Evolutionary conservation across 192 early-diverging fungal species (phyloP).

Genomic region (Dissophora globulifera): DNA sequence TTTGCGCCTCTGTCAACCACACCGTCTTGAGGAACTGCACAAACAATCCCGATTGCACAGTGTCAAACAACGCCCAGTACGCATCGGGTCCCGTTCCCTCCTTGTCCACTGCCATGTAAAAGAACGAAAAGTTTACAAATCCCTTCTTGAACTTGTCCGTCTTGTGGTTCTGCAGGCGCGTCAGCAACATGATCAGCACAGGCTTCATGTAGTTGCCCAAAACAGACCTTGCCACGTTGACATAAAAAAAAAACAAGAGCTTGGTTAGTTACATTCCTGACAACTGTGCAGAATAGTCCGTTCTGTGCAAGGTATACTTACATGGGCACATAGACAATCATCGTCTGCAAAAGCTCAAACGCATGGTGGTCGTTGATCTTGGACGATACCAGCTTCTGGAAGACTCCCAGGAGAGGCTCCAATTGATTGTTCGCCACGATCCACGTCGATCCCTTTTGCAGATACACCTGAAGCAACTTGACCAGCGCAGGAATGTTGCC

Average conservation of each 20-base stretch:
- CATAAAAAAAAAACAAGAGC: slow-evolving; percentile 49
- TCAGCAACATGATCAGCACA: slow-evolving; percentile 58
- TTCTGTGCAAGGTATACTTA: slow-evolving; percentile 63
- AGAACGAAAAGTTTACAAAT: slow-evolving; percentile 76
- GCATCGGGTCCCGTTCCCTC: slow-evolving; percentile 67
- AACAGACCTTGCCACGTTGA: slow-evolving; percentile 32
- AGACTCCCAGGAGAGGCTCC: slow-evolving; percentile 90
- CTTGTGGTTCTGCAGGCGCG: slow-evolving; percentile 64
- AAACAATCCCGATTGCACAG: slow-evolving; percentile 65
- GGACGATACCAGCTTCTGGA: slow-evolving; percentile 90
- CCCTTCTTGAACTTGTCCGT: slow-evolving; percentile 71
- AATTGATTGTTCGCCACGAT: slow-evolving; percentile 79
- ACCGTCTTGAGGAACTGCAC: slow-evolving; percentile 67
- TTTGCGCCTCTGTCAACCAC: slow-evolving; percentile 73
- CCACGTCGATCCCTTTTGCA: slow-evolving; percentile 75
- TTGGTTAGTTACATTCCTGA: slow-evolving; percentile 38
- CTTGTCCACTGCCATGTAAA: slow-evolving; percentile 72
- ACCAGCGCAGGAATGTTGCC: slow-evolving; percentile 96
- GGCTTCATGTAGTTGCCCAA: slow-evolving; percentile 61
- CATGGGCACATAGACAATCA: slow-evolving; percentile 83
- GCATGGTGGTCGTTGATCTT: slow-evolving; percentile 87
- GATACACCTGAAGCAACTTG: slow-evolving; percentile 85
- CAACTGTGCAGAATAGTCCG: no score
- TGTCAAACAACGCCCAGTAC: slow-evolving; percentile 45
- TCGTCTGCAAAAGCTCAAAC: slow-evolving; percentile 80